Evolutionary conservation across 371 early-diverging fungal species (phyloP), one percentile per base, ranked within the genome.

Genomic region (Mortierella sp.): DNA sequence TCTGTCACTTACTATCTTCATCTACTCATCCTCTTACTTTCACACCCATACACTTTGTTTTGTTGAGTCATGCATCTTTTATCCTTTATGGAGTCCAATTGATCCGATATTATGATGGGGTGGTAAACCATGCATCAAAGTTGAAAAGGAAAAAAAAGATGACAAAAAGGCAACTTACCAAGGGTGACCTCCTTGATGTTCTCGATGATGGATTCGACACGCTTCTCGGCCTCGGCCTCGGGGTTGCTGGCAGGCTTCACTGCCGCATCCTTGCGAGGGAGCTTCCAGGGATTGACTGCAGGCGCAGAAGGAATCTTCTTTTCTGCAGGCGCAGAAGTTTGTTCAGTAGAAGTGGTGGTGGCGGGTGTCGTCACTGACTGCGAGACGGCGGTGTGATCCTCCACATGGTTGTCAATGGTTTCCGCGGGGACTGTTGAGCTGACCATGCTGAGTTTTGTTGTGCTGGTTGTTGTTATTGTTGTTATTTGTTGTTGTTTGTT

Each of bases 201-300:
- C 75, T 81, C 84, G 55, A 79, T 77, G 51, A 83, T 77, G 10
- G 81, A 71, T 46, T 83, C 81, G 72, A 83, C 79, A 56, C 79
- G 76, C 77, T 77, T 81, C 77, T 87, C 84, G 70, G 76, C 79
- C 1, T 78, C 84, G 21, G 77, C 60, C 48, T 82, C 80, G 38
- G 70, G 44, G 48, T 46, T 54, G 8, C 56, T 16, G 35, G 48
- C 74, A n/a, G 79, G 72, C 83, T 83, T 83, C 83, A 79, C 81
- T 41, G 78, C 49, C 72, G 27, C 63, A 35, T 87, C 84, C 76
- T 84, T 89, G 74, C 90, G 88, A 44, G 88, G 90, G 72, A 63
- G 32, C 21, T 92, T 89, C 93, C 93, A 93, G 73, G 90, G 88
- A 87, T 90, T 93, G 77, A 91, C 91, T 60, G 90, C 83, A 71